Base-by-base conservation (phyloP, 140 eudicot species). In the Senecio squalidus region DNA sequence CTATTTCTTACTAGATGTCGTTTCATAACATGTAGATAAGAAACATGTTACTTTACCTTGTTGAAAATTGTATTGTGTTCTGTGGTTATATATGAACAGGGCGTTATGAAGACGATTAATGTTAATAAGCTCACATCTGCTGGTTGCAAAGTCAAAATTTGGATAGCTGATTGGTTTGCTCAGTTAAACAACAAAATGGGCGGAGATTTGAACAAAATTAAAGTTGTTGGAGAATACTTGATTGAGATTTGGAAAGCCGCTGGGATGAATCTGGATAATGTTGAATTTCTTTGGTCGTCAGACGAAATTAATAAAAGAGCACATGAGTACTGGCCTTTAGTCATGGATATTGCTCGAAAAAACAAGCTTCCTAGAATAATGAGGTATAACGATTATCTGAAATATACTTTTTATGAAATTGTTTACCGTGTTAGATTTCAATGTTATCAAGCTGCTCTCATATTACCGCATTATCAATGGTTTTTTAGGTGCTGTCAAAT, bases 161-260 rank as follows among this genome's bases (percentile, higher is more conserved):
- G 97, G 97, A 81, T 90, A 74, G 97, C 90, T 3, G 97, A 90
- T 65, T 90, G 95, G 95, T 90, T 90, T 78, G 95, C 97, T 0
- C 88, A 77, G 47, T 38, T 90, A 25, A 86, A 90, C 76, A 82
- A 80, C 77, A 90, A 90, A 78, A 76, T 90, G 88, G 94, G 95
- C 20, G 95, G 97, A 13, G 95, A 90, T 72, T 72, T 90, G 53
- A 67, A 70, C 21, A 86, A 81, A 67, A 90, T 85, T 3, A 78
- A 79, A 69, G 77, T 74, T 3, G 94, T 89, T 34, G 97, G 97
- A 21, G 51, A 46, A 5, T 89, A 89, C 72, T 34, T 89, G 53
- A 80, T 85, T 62, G 97, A 82, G 67, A 85, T 89, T 3, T 89
- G 97, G 97, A 89, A 82, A 60, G 88, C 95, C 17, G 84, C 79